Base-by-base conservation (phyloP, 352 stramenopile species). In the Phytophthora pinifolia region DNA sequence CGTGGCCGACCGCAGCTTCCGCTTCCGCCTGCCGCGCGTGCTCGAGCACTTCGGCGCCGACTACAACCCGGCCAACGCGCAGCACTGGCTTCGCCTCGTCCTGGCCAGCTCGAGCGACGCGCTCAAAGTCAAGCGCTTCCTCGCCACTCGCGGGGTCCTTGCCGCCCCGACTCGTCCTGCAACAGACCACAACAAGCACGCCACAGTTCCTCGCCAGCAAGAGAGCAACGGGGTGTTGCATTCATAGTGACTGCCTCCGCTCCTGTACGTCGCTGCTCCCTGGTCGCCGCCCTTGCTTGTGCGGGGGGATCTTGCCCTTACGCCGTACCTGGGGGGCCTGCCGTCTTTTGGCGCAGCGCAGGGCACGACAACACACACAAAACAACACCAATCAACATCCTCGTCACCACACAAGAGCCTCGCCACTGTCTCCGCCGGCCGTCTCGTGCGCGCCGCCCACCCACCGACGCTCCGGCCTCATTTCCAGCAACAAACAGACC, bases 21-120 rank as follows among this genome's bases (percentile, higher is more conserved):
- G 62, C 5, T 90, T 90, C 47, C 65, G 73, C 2, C 48, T 87
- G 32, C 54, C 60, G 10, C 60, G 51, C 36, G 46, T 58, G 5
- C 58, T 90, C 10, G 61, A 78, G 18, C 76, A 90, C 18, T 90
- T 90, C 47, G 78, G 78, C 13, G 54, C 70, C 46, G 77, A 90
- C 42, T 88, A 90, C 50, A 68, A 62, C 17, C 74, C 77, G 4
- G 27, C 52, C n/a, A 90, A 86, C 49, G 43, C 63, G 29, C 74
- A 90, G 27, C 78, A 90, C 46, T 74, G 47, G 46, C 71, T 88
- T 30, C 70, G 63, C 38, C 73, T 88, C 18, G 61, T 83, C 10
- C 70, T 88, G 42, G 77, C 76, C 5, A 79, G 71, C 9, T 14
- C 65, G 4, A 76, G 62, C 22, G 79, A 89, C 17, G 44, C 54